Evolutionary conservation across 768 basidiomycete genomes (phyloP).

Genomic region (Gautieria morchelliformis): DNA sequence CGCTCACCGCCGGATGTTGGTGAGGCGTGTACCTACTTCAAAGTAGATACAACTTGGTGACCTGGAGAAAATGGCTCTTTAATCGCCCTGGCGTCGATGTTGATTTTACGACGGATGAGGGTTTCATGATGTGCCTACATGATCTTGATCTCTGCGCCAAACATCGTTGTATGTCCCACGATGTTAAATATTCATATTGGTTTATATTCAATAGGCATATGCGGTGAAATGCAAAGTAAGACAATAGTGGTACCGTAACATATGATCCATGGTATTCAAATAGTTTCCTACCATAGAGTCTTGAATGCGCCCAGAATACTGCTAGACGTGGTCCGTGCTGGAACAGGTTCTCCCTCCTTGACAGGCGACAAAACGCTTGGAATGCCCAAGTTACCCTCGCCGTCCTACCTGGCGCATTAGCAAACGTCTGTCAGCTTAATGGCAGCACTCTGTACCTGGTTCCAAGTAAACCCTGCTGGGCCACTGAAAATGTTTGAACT

Average conservation of each 20-base stretch:
- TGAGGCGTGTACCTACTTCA: slow-evolving; percentile 21
- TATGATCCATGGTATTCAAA: too few species aligned
- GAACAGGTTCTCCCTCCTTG: slow-evolving; percentile 43
- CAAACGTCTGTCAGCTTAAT: slow-evolving; percentile 9
- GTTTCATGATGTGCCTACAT: slow-evolving; percentile 82
- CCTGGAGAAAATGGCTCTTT: slow-evolving; percentile 55
- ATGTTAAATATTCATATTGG: background rate
- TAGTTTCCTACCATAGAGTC: background rate
- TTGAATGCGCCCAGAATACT: background rate
- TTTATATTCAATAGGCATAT: too few species aligned
- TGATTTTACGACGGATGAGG: slow-evolving; percentile 59
- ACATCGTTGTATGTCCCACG: background rate
- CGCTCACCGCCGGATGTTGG: slow-evolving; percentile 45
- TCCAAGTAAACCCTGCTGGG: slow-evolving; percentile 36
- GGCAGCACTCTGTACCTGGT: slow-evolving; percentile 24
- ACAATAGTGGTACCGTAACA: too few species aligned
- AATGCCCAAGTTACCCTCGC: slow-evolving; percentile 42
- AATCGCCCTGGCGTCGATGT: slow-evolving; percentile 66
- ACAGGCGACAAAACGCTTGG: slow-evolving; percentile 61
- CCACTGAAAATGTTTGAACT: slow-evolving; percentile 27
- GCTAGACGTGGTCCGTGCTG: slow-evolving; percentile 25
- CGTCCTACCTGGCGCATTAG: slow-evolving; percentile 11
- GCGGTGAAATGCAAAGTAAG: too few species aligned
- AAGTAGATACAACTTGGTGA: slow-evolving; percentile 24
- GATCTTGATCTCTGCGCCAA: background rate